Evolutionary conservation across 441 rosid genomes (phyloP), one percentile per base, ranked within the genome.

Genomic region (Melianthus villosus): DNA sequence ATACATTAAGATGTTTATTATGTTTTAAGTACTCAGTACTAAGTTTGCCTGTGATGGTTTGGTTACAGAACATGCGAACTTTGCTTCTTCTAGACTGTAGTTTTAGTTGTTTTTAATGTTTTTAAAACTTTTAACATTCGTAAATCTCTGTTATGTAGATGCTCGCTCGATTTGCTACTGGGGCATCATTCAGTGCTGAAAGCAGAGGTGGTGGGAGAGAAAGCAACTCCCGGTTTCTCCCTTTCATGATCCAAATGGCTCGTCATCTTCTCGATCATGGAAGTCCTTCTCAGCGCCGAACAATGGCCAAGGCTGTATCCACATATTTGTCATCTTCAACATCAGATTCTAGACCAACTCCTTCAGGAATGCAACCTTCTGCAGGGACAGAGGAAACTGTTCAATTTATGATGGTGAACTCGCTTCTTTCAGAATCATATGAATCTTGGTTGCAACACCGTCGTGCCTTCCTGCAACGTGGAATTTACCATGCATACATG

Each of bases 91-190:
- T n/a, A n/a, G n/a, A n/a, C n/a, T n/a, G n/a, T n/a, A n/a, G n/a
- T n/a, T n/a, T n/a, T n/a, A n/a, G n/a, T n/a, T n/a, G n/a, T n/a
- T n/a, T n/a, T n/a, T n/a, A n/a, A n/a, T n/a, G n/a, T n/a, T n/a
- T n/a, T n/a, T n/a, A n/a, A n/a, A n/a, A n/a, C n/a, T n/a, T n/a
- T n/a, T n/a, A 26, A 34, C 20, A 20, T 29, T 22, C 30, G 6
- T 44, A 17, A 22, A 23, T 30, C 19, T 32, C 25, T 34, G 27
- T 59, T 34, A 29, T 53, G 12, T 46, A 93, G 99, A 93, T 93
- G 99, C 70, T 93, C 38, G 99, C 99, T 50, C 85, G 99, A 52
- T 93, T 87, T 62, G 99, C 99, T 11, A 93, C 97, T 2, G 97
- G 99, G 17, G 99, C 99, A 50, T 77, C 97, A 12, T 93, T 93